Evolutionary conservation across 2,329 filamentous ascomycete genomes (phyloP).

Genomic region (Neurospora crassa): DNA sequence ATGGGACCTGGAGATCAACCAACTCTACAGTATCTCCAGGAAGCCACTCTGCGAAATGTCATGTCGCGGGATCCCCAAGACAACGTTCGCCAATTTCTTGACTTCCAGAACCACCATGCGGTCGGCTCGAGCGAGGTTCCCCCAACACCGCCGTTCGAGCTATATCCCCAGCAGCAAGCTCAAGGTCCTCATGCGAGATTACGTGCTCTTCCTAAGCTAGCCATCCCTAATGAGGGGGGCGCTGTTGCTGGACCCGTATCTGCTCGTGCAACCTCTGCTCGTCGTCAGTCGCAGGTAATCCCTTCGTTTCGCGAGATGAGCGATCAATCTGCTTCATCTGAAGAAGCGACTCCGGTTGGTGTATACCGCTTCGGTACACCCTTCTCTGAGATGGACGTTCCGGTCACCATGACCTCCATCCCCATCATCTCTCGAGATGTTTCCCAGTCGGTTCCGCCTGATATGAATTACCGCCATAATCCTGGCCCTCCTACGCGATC

Average conservation of each 20-base stretch:
- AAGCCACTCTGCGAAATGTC: slow-evolving; percentile 60
- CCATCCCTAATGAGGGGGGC: slow-evolving; percentile 39
- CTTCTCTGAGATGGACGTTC: slow-evolving; percentile 84
- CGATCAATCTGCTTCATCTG: slow-evolving; percentile 20
- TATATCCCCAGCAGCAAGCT: slow-evolving; percentile 34
- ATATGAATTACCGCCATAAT: slow-evolving; percentile 68
- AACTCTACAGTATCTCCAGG: slow-evolving; percentile 61
- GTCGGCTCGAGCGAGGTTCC: slow-evolving; percentile 45
- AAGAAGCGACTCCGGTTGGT: slow-evolving; percentile 47
- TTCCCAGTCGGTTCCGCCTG: slow-evolving; percentile 86
- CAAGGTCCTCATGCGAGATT: slow-evolving; percentile 41
- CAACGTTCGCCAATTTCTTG: slow-evolving; percentile 84
- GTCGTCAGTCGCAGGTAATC: slow-evolving; percentile 12
- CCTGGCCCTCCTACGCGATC: slow-evolving; percentile 31
- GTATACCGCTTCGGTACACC: slow-evolving; percentile 76
- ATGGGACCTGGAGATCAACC: slow-evolving; percentile 60
- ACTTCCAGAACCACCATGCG: slow-evolving; percentile 60
- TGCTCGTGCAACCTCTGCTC: slow-evolving; percentile 8
- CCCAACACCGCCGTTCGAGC: slow-evolving; percentile 60
- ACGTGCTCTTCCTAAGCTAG: slow-evolving; percentile 50
- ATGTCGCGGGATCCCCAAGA: slow-evolving; percentile 75
- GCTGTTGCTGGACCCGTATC: slow-evolving; percentile 20
- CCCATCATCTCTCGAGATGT: slow-evolving; percentile 67
- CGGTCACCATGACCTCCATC: slow-evolving; percentile 61
- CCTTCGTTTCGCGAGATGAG: slow-evolving; percentile 19